Percentiles rank a stretch among this genome's conserved stretches.
Conservation (phyloP, 345 rosid species). For the Psidium friedrichsthalianum region DNA sequence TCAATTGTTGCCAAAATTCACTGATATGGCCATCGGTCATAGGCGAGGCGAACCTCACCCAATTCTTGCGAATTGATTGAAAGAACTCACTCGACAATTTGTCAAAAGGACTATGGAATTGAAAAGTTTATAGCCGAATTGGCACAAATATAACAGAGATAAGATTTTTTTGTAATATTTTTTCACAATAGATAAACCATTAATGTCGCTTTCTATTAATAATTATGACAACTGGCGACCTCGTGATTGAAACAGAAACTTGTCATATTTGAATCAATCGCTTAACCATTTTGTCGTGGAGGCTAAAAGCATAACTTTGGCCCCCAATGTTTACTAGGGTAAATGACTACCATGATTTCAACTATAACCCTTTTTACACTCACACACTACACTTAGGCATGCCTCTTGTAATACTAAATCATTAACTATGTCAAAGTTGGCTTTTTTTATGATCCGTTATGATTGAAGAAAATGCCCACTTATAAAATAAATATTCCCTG, state of each 20-base stretch:
- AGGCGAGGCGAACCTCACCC: too few relatives aligned
- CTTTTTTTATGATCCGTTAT: not conserved
- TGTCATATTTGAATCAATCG: not conserved
- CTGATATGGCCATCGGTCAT: too few relatives aligned
- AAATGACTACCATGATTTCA: not conserved
- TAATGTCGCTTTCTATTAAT: too few relatives aligned
- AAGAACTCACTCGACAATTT: too few relatives aligned
- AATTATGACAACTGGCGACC: rapidly evolving
- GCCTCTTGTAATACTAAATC: not conserved
- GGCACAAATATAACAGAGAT: too few relatives aligned
- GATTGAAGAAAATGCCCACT: not conserved
- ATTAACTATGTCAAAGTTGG: not conserved
- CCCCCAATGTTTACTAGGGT: not conserved
- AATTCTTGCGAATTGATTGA: too few relatives aligned
- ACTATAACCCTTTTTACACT: too few relatives aligned
- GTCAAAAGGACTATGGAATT: too few relatives aligned
- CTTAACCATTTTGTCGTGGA: not conserved
- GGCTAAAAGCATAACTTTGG: not conserved
- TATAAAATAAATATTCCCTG: not conserved
- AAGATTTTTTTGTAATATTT: too few relatives aligned
- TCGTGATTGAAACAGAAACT: not conserved
- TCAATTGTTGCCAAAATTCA: too few relatives aligned
- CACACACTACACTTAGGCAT: not conserved
- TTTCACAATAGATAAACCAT: too few relatives aligned
- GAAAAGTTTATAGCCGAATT: too few relatives aligned